Base-by-base conservation (phyloP, 148 eudicot species). In the Fagopyrum homotropicum region DNA sequence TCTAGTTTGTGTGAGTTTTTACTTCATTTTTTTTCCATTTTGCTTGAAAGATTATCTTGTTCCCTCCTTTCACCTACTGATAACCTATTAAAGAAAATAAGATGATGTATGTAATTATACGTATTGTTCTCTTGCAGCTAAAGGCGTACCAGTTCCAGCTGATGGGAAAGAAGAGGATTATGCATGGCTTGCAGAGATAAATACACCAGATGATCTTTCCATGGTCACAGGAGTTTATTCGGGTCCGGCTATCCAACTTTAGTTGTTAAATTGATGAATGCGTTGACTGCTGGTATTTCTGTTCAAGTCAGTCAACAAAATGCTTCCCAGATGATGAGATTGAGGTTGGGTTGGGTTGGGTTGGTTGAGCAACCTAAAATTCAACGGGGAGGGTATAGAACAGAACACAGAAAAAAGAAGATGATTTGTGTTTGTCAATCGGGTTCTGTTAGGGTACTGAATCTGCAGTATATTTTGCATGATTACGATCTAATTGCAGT, bases 131-230 rank as follows among this genome's bases (percentile, higher is more conserved):
- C 12, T 29, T 74, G 49, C 64, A 74, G 76, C 76, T 40, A 55
- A 74, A 56, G 63, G 63, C 17, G 4, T 50, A 73, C 75, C 51
- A 47, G 50, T 55, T 40, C 49, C 80, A 57, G 85, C 78, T 52
- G 75, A 73, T 49, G 88, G 78, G 19, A 77, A 82, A 75, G 88
- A 89, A 48, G 88, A 89, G 68, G 88, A 92, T 0, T 95, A 95
- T 76, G 96, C 91, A 49, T 95, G 98, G 98, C 93, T 92, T 79
- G 96, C 89, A 15, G 89, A 85, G 81, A 82, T 86, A 69, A 85
- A 80, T 75, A 83, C 90, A 14, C 98, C 98, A 43, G 82, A 83
- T 54, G 87, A 84, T 79, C 87, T 95, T 44, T 78, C 83, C 74
- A 95, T 92, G 96, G 84, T 84, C 12, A 60, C 85, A 17, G 97